Percentiles rank a stretch among this genome's conserved stretches.
phyloP scores from a whole-genome alignment of 306 rosid genomes.

The Ormosia semicastrata region DNA sequence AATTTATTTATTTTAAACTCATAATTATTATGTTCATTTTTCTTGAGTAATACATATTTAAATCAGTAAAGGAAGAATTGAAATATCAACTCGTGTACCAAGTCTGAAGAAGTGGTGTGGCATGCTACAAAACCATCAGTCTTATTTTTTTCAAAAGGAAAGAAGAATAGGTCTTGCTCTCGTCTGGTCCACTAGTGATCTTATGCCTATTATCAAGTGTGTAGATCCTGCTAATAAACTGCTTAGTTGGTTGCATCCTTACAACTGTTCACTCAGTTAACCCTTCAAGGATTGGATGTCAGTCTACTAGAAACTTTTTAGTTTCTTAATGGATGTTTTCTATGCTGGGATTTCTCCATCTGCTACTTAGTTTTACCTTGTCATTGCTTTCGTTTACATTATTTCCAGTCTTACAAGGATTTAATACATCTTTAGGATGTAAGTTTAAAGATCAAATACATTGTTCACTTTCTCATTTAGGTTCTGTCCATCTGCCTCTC shows the following conservation, averaged over 20 bases:
- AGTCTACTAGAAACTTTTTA: conserved; percentile 14
- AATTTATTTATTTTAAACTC: not conserved
- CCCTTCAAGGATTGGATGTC: conserved; percentile 1
- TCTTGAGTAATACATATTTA: conserved; percentile 8
- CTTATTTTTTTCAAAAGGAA: not conserved
- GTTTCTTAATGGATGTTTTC: conserved; percentile 10
- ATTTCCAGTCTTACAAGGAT: not conserved
- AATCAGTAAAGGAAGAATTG: conserved; percentile 2
- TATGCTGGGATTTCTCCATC: not conserved
- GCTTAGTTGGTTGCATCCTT: not conserved
- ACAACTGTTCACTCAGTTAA: not conserved
- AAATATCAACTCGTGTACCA: conserved; percentile 14
- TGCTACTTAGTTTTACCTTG: not conserved
- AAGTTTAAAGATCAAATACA: not conserved
- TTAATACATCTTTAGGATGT: not conserved
- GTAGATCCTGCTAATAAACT: not conserved
- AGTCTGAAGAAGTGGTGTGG: not conserved
- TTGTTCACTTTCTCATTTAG: not conserved
- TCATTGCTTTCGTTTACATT: conserved; percentile 5
- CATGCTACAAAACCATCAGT: conserved; percentile 16
- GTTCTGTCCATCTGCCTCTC: not conserved
- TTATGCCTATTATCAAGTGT: too few relatives aligned
- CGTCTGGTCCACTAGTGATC: too few relatives aligned
- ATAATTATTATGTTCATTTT: not conserved
- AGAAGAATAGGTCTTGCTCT: not conserved